Conservation (phyloP, 352 stramenopile species). For the Phytophthora agathidicida region DNA sequence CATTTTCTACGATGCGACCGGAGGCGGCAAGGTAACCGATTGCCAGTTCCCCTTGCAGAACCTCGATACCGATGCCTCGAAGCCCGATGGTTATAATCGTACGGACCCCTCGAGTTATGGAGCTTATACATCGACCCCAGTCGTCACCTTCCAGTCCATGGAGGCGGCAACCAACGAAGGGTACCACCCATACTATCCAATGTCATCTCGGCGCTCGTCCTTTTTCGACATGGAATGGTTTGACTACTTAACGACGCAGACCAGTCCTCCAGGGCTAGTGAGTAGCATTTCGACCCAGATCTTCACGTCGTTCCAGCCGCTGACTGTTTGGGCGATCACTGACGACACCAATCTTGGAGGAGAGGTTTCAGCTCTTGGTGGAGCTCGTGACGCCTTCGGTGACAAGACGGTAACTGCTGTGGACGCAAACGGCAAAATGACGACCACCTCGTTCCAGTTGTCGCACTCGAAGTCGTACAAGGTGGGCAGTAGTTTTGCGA, state of each 20-base stretch:
- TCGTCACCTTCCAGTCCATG: conserved; percentile 78
- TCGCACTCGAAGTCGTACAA: conserved; percentile 47
- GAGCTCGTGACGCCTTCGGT: conserved; percentile 47
- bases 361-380: conserved; percentile 36
- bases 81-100: conserved; percentile 50
- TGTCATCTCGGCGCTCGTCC: conserved; percentile 74
- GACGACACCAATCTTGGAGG: conserved; percentile 28
- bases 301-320: conserved; percentile 71
- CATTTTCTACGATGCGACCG: conserved; percentile 81
- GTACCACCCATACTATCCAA: conserved; percentile 91
- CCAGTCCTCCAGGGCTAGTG: conserved; percentile 51
- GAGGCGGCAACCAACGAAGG: conserved; percentile 48
- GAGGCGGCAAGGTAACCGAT: conserved; percentile 68
- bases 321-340: conserved; percentile 80
- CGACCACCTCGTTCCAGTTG: conserved; percentile 35
- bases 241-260: conserved; percentile 57
- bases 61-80: conserved; percentile 44
- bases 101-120: conserved; percentile 55
- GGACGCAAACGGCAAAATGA: conserved; percentile 40
- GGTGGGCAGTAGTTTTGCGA: conserved; percentile 55
- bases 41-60: conserved; percentile 89
- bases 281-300: conserved; percentile 60
- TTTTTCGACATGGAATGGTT: conserved; percentile 93
- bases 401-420: conserved; percentile 42
- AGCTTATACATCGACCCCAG: conserved; percentile 43